phyloP scores from a whole-genome alignment of 2,329 filamentous ascomycete genomes.

The Xylaria sp. region DNA sequence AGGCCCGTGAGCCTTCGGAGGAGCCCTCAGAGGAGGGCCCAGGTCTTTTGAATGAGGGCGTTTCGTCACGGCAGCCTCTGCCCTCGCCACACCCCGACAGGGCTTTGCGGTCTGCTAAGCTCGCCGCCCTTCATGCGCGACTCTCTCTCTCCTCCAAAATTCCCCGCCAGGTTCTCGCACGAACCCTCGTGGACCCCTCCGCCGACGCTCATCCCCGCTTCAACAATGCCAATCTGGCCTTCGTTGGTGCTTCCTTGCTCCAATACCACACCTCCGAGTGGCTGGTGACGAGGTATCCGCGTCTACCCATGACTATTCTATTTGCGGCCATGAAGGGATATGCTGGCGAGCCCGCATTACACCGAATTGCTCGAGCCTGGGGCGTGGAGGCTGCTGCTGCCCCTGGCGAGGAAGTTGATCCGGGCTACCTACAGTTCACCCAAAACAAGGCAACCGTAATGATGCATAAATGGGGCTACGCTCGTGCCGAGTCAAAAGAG shows the following conservation, averaged over 20 bases:
- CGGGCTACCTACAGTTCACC: conserved; percentile 86
- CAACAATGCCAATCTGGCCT: conserved; percentile 88
- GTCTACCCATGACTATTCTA: conserved; percentile 87
- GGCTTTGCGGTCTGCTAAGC: conserved; percentile 81
- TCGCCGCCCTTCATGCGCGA: conserved; percentile 90
- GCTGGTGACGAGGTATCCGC: conserved; percentile 88
- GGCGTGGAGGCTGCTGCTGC: conserved; percentile 88
- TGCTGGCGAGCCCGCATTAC: conserved; percentile 77
- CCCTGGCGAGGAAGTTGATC: conserved; percentile 91
- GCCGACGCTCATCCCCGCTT: conserved; percentile 82
- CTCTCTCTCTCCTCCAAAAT: conserved; percentile 83
- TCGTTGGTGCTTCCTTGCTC: conserved; percentile 83
- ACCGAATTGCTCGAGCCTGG: conserved; percentile 83
- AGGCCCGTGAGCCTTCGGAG: conserved; percentile 34
- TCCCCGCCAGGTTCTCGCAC: conserved; percentile 85
- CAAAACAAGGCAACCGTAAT: conserved; percentile 57
- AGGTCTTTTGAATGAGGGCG: too few species aligned
- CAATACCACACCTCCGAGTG: conserved; percentile 90
- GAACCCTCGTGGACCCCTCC: conserved; percentile 84
- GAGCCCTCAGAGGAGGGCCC: conserved; percentile 42
- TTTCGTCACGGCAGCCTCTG: conserved; percentile 52
- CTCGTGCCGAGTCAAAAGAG: conserved; percentile 61
- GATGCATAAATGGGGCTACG: conserved; percentile 62
- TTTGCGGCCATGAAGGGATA: conserved; percentile 89
- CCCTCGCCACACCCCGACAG: conserved; percentile 77